Percentiles rank a stretch among this genome's conserved stretches.
These are phyloP conservation scores for Fistulinella cinereoalba DNA, from an alignment of 1,284 basidiomycete genomes.

Conservation along the genomic window DNA sequence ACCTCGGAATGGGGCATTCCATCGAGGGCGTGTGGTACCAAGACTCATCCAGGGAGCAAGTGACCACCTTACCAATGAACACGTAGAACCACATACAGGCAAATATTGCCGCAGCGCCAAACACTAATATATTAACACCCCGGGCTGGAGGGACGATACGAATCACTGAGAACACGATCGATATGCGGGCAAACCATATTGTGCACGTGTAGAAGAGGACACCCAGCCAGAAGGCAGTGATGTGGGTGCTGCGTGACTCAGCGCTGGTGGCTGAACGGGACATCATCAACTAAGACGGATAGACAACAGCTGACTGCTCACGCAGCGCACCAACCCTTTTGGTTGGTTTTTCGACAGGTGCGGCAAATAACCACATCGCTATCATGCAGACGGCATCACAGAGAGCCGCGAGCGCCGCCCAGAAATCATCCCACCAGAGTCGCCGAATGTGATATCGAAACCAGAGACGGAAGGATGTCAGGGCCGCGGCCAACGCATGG, in stretches of 20 bases:
- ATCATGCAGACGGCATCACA: slow-evolving; percentile 13
- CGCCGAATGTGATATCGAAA: too few species aligned
- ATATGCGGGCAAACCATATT: slow-evolving; percentile 32
- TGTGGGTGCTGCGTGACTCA: slow-evolving; percentile 17
- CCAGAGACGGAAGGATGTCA: slow-evolving; percentile 28
- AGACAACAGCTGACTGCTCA: slow-evolving; percentile 6
- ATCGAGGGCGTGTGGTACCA: background rate
- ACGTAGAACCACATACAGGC: slow-evolving; percentile 22
- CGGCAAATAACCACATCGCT: slow-evolving; percentile 9
- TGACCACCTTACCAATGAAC: slow-evolving; percentile 16
- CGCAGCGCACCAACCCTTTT: slow-evolving; percentile 8
- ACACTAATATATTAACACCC: background rate
- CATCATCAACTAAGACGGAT: background rate
- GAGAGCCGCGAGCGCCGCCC: slow-evolving; percentile 19
- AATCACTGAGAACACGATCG: slow-evolving; percentile 27
- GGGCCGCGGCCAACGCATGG: slow-evolving; percentile 15
- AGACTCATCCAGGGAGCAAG: slow-evolving; percentile 18
- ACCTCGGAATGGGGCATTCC: slow-evolving; percentile 18
- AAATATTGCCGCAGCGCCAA: slow-evolving; percentile 9
- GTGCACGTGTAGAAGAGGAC: slow-evolving; percentile 23
- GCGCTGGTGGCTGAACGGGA: slow-evolving; percentile 8
- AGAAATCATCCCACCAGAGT: slow-evolving; percentile 32
- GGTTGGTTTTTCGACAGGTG: slow-evolving; percentile 19
- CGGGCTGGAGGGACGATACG: slow-evolving; percentile 25
- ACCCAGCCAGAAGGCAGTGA: slow-evolving; percentile 19